A percentile compares a stretch with the other conserved stretches of the same genome.
Conservation (phyloP, 257 asterid genomes). For the Pogostemon cablin region DNA sequence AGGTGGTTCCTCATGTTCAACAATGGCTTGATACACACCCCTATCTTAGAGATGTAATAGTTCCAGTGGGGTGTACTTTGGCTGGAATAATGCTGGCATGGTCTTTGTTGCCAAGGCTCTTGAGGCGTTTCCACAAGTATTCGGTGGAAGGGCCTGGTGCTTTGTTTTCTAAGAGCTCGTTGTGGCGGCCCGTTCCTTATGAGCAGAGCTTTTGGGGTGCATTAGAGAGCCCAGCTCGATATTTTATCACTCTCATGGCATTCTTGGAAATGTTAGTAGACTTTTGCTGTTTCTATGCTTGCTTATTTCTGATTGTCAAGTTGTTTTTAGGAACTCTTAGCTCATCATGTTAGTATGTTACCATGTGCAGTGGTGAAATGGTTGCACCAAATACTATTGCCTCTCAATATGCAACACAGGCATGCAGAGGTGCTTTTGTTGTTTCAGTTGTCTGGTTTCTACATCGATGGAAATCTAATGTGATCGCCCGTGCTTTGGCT, state of each 20-base stretch:
- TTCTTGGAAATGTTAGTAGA: conserved; percentile 73
- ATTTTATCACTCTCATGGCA: conserved; percentile 71
- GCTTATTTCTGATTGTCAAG: conserved; percentile 5
- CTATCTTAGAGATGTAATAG: conserved; percentile 81
- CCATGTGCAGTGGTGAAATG: conserved; percentile 68
- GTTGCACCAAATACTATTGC: conserved; percentile 75
- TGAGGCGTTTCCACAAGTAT: conserved; percentile 70
- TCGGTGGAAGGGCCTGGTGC: conserved; percentile 69
- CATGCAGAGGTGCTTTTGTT: conserved; percentile 78
- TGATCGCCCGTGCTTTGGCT: conserved; percentile 64
- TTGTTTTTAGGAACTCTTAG: conserved; percentile 10
- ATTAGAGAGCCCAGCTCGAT: conserved; percentile 80
- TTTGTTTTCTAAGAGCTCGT: conserved; percentile 54
- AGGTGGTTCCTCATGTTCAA: conserved; percentile 62
- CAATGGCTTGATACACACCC: conserved; percentile 73
- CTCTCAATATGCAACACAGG: conserved; percentile 60
- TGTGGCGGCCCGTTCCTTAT: conserved; percentile 81
- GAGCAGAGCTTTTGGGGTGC: conserved; percentile 95
- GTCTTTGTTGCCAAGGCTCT: conserved; percentile 75
- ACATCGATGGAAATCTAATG: conserved; percentile 83
- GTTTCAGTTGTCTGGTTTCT: conserved; percentile 85
- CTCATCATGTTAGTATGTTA: conserved; percentile 20
- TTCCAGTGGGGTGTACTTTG: conserved; percentile 77
- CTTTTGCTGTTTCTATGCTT: conserved; percentile 10
- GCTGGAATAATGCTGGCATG: conserved; percentile 73